Evolutionary conservation across 805 yeast species (phyloP), one percentile per base, ranked within the genome.

Genomic region (Candida koratica): DNA sequence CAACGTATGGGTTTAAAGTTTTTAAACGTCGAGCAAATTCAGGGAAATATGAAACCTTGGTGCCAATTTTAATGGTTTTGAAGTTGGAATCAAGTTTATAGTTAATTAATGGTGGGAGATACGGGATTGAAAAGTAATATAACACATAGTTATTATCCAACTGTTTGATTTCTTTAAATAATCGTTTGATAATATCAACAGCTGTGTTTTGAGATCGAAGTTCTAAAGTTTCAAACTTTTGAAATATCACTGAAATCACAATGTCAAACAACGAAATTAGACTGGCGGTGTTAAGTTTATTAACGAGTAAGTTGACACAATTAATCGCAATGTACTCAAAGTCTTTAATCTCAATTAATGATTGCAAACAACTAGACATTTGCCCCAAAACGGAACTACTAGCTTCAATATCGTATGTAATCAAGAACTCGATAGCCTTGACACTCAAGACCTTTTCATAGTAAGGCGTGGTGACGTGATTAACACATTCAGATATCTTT

Each of bases 311-410:
- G 34, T 69, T 67, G 82, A 96, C 81, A 37, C 93, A 82, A 31
- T 69, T 64, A 27, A 93, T 60, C 0, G 90, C 76, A 25, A 73
- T 71, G 11, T 62, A 61, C 41, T 81, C 81, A 10, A 88, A 67
- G 16, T 76, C 77, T 0, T 70, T 60, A 13, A 71, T 73, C 25
- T 81, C 88, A 15, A 89, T 58, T 0, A 90, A 81, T 1, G 88
- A 79, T 52, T 87, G 96, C 9, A 90, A 61, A 48, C 95, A 84
- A 2, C 95, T 83, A 41, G 86, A 81, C 4, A 90, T 75, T 53
- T 89, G 97, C 0, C 96, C 94, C 23, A 84, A 58, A 0, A 86
- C 85, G 25, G 66, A 55, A 3, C 66, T 50, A 0, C 64, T 61
- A 2, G 84, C 74, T 4, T 77, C 72, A 19, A 84, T 73, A 11